Evolutionary conservation across 192 early-diverging fungal genomes (phyloP), one percentile per base, ranked within the genome.

Genomic region (Chytriomyces confervae): DNA sequence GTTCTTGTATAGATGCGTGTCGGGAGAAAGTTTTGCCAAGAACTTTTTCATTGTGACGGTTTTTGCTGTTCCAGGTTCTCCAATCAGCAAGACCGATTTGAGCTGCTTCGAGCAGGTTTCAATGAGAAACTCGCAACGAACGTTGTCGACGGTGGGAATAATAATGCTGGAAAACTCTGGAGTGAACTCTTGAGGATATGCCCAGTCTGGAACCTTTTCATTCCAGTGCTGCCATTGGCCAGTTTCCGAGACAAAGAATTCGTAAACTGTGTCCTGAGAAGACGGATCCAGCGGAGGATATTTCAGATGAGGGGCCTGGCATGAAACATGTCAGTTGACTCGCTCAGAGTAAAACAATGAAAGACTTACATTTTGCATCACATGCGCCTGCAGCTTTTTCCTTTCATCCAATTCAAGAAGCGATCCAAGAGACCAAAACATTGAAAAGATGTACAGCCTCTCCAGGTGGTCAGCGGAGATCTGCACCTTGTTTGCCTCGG

Each of bases 131-230:
- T 90, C 88, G 2, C 84, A 85, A 6, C 88, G 79, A 46, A 91
- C 87, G 69, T 90, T 91, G 75, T 91, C 89, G 48, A 91, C 88
- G 16, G 85, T 91, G 11, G 89, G 89, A 64, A 91, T 87, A 53
- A 91, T 90, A 70, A 90, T 90, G 77, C 83, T 89, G 8, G 86
- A 90, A 63, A 87, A 90, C 70, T 90, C 89, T 27, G 89, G 89
- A n/a, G 85, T 89, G 4, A 43, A 29, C 49, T 90, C 89, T 66
- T 81, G 79, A 29, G 89, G 89, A 71, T 90, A 90, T 10, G 57
- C 66, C 89, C 89, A 90, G 27, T 67, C 73, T 3, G 83, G 83
- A 2, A 91, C 87, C 13, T 83, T 69, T 45, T 90, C 88, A 50
- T 82, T 85, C 89, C 89, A 91, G 74, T 91, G 89, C 47, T 72